Evolutionary conservation across 108 stramenopile species (phyloP).

Genomic region (Discostella pseudostelligera): DNA sequence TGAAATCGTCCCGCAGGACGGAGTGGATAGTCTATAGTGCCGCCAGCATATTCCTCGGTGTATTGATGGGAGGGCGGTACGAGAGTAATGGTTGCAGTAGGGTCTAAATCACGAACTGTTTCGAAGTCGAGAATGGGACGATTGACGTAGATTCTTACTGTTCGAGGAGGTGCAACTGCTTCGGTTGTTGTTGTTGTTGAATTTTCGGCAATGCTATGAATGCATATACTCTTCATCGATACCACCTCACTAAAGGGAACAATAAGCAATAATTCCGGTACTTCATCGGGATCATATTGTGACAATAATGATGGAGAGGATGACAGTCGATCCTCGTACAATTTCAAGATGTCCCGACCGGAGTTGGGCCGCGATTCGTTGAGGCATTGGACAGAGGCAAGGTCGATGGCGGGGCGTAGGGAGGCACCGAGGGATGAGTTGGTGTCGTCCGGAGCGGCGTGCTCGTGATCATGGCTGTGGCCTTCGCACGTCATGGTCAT

Average conservation of each 20-base stretch:
- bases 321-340: constrained; percentile 75
- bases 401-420: constrained; percentile 72
- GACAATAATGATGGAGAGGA: constrained; percentile 55
- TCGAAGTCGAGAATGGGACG: constrained; percentile 85
- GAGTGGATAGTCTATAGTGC: constrained; percentile 81
- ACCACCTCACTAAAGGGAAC: constrained; percentile 84
- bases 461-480: constrained; percentile 82
- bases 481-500: constrained; percentile 59
- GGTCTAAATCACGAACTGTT: constrained; percentile 69
- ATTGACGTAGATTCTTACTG: constrained; percentile 64
- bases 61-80: constrained; percentile 70
- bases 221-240: constrained; percentile 54
- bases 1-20: constrained; percentile 84
- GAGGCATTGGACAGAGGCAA: constrained; percentile 64
- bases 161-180: constrained; percentile 59
- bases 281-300: constrained; percentile 66
- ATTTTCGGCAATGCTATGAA: constrained; percentile 38
- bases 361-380: constrained; percentile 68
- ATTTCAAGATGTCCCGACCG: constrained; percentile 62
- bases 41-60: constrained; percentile 15
- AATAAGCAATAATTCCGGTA: constrained; percentile 73
- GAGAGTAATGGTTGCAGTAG: constrained; percentile 52
- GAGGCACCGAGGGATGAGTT: constrained; percentile 54
- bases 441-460: constrained; percentile 64
- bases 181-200: constrained; percentile 1